Conservation (phyloP, 202 grass and related monocot genomes). For the Panicum hallii region DNA sequence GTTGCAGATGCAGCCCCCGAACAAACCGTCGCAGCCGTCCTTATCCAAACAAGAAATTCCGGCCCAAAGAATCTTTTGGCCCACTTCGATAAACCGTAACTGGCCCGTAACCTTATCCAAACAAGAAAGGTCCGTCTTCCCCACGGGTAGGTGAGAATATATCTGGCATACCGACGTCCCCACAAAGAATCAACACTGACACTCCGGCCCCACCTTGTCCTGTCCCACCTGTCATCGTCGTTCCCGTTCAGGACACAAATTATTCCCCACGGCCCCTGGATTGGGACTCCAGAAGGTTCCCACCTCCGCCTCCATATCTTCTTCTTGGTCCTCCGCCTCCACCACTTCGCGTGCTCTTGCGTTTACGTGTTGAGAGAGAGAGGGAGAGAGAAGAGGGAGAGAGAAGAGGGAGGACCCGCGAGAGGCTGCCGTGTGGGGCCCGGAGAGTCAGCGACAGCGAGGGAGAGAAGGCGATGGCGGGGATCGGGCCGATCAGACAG, state of each 20-base stretch:
- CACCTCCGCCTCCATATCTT: conserved; percentile 21
- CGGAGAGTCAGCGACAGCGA: neutral
- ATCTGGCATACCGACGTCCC: neutral
- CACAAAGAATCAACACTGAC: neutral
- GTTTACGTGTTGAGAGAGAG: neutral
- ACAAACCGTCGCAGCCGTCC: too few species aligned
- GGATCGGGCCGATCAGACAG: conserved; percentile 87
- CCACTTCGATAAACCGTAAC: too few species aligned
- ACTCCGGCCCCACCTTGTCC: fast-evolving
- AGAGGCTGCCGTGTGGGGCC: conserved; percentile 6
- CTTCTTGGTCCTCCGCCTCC: neutral
- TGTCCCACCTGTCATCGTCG: neutral
- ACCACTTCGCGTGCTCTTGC: conserved; percentile 3
- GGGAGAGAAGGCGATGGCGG: conserved; percentile 60
- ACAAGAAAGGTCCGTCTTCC: neutral
- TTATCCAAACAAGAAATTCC: too few species aligned
- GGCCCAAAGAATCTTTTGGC: too few species aligned
- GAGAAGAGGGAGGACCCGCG: neutral
- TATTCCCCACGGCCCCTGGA: neutral
- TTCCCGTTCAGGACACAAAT: neutral
- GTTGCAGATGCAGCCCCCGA: too few species aligned
- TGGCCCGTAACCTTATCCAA: conserved; percentile 12
- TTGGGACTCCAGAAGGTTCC: conserved; percentile 43
- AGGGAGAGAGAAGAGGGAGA: neutral
- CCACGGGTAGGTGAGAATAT: neutral